Percentiles rank a stretch among this genome's conserved stretches.
phyloP scores from a whole-genome alignment of 2,329 filamentous ascomycete species.

The Cyphellophora europaea region DNA sequence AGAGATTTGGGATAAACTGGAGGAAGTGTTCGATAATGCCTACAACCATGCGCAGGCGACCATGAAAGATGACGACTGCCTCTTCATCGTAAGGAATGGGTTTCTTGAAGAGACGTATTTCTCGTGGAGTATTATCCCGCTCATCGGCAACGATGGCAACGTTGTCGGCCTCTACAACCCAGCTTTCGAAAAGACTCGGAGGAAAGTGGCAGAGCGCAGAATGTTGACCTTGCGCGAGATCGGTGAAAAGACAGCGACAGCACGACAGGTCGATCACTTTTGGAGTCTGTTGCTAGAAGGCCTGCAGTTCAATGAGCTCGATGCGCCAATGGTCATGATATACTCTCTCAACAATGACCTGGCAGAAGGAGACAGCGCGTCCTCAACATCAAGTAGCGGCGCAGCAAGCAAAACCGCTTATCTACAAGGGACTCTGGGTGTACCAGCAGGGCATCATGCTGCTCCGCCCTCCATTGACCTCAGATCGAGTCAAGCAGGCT shows the following conservation, averaged over 20 bases:
- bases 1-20: constrained; percentile 66
- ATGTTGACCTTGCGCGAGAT: constrained; percentile 73
- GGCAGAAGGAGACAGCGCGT: constrained; percentile 59
- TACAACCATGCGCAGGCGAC: constrained; percentile 64
- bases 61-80: constrained; percentile 73
- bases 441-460: constrained; percentile 53
- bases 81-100: constrained; percentile 58
- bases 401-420: constrained; percentile 53
- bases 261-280: constrained; percentile 63
- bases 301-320: constrained; percentile 63
- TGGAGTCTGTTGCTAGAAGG: constrained; percentile 63
- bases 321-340: constrained; percentile 67
- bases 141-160: constrained; percentile 63
- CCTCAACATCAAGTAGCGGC: constrained; percentile 59
- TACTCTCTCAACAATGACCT: constrained; percentile 65
- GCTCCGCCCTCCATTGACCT: constrained; percentile 58
- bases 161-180: constrained; percentile 73
- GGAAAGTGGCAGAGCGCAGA: constrained; percentile 67
- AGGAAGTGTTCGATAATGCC: constrained; percentile 59
- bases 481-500: constrained; percentile 59
- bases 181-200: constrained; percentile 69
- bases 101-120: constrained; percentile 74
- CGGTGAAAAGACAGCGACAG: constrained; percentile 63
- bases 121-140: constrained; percentile 65
- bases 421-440: constrained; percentile 65